Conservation (phyloP, 2,329 filamentous ascomycete species). For the Claviceps purpurea region DNA sequence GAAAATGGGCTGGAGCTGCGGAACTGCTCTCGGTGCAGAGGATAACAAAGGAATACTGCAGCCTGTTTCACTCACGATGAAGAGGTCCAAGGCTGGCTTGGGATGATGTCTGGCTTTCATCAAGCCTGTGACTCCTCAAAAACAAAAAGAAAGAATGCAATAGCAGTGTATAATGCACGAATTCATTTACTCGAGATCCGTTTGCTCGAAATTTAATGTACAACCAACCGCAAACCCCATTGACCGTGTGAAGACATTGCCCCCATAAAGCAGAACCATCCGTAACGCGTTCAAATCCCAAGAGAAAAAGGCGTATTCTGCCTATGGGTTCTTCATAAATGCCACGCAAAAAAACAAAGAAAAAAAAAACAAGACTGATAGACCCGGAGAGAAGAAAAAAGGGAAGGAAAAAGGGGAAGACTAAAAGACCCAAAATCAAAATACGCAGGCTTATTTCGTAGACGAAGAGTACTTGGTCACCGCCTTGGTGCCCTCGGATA, state of each 20-base stretch:
- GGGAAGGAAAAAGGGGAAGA: conserved; percentile 10
- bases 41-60: conserved; percentile 83
- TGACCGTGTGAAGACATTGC: conserved; percentile 57
- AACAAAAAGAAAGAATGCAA: not conserved
- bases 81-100: conserved; percentile 71
- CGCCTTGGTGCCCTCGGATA: conserved; percentile 98
- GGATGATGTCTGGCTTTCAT: conserved; percentile 27
- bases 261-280: conserved; percentile 54
- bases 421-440: conserved; percentile 38
- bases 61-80: conserved; percentile 77
- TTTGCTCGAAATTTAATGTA: conserved; percentile 56
- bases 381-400: not conserved
- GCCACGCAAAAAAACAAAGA: conserved; percentile 31
- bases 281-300: conserved; percentile 61
- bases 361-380: not conserved
- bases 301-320: conserved; percentile 16
- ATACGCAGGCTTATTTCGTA: conserved; percentile 69
- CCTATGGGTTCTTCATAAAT: conserved; percentile 41
- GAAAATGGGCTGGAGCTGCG: conserved; percentile 93
- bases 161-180: conserved; percentile 39
- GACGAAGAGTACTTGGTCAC: conserved; percentile 99
- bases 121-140: not conserved
- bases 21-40: conserved; percentile 66
- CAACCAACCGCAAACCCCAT: conserved; percentile 59
- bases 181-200: conserved; percentile 49